phyloP scores from a whole-genome alignment of 208 protist species.

The Trypanosoma congolense region DNA sequence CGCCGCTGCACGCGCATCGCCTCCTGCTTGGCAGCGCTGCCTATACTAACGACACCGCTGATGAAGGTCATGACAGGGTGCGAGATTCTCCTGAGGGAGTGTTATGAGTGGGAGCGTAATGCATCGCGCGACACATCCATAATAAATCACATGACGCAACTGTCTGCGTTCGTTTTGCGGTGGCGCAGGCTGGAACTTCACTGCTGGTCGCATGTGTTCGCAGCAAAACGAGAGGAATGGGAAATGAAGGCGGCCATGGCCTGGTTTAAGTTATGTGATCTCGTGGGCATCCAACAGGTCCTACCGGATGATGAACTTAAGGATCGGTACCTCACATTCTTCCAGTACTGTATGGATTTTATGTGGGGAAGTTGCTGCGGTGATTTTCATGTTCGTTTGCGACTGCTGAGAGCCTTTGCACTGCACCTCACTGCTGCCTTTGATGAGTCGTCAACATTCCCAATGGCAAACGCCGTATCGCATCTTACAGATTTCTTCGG shows the following conservation, averaged over 20 bases:
- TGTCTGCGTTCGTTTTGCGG: slow-evolving; percentile 91
- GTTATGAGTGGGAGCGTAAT: slow-evolving; percentile 96
- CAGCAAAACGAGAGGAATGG: slow-evolving; percentile 71
- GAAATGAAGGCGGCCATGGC: slow-evolving; percentile 53
- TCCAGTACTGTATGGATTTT: slow-evolving; percentile 60
- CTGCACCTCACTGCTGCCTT: slow-evolving; percentile 48
- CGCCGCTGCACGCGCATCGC: slow-evolving; percentile 75
- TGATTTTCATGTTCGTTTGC: slow-evolving; percentile 70
- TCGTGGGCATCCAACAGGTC: slow-evolving; percentile 29
- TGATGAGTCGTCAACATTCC: slow-evolving; percentile 30
- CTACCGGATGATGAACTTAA: slow-evolving; percentile 18
- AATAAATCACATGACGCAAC: slow-evolving; percentile 77
- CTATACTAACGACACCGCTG: slow-evolving; percentile 80
- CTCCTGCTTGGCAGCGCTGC: slow-evolving; percentile 81
- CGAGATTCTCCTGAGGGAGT: slow-evolving; percentile 92
- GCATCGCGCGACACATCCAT: slow-evolving; percentile 88
- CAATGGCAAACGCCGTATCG: slow-evolving; percentile 66
- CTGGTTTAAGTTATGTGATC: slow-evolving; percentile 80
- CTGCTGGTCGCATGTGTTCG: slow-evolving; percentile 91
- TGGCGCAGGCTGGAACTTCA: slow-evolving; percentile 97
- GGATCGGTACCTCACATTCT: slow-evolving; percentile 40
- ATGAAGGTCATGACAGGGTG: slow-evolving; percentile 93
- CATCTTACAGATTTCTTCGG: slow-evolving; percentile 83
- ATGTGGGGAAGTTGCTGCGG: slow-evolving; percentile 79
- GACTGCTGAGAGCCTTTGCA: slow-evolving; percentile 56